Evolutionary conservation across 192 early-diverging fungal species (phyloP), one percentile per base, ranked within the genome.

Genomic region (Podila minutissima): DNA sequence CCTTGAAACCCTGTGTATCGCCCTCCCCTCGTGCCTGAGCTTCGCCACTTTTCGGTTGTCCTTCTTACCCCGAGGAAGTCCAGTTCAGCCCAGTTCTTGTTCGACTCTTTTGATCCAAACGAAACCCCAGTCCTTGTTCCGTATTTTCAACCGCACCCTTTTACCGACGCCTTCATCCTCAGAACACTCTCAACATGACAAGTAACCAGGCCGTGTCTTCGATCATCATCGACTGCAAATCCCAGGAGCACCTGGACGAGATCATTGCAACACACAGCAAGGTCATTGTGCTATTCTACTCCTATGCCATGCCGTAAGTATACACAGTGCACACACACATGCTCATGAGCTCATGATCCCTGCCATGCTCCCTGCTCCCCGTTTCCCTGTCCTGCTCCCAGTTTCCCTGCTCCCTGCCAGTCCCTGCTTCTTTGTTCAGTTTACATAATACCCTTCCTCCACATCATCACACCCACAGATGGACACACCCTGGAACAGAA

Each of bases 291-390:
- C 66, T 79, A 20, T 79, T 67, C 65, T 79, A 79, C 66, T 71
- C 69, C 60, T 79, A 79, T 51, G 75, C 75, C 29, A 79, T 79
- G 75, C 75, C 75, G 75, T 79, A 79, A 79, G 75, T 79, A 53
- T n/a, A 17, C 33, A 33, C 6, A 7, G 33, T 11, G 9, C 35
- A 37, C 10, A 35, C 33, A 35, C 33, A 35, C 6, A 35, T 35
- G 5, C 5, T 3, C 19, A 50, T 6, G 4, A 4, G 17, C 19
- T 22, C n/a, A 17, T 53, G 19, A 53, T 53, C 50, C 50, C 50
- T 8, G 13, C 8, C 49, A 3, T 7, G 8, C 13, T 33, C 33
- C 33, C 3, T 33, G 33, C 35, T 37, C 35, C 10, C 35, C 1
- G 29, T 29, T 29, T 29, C 29, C 3, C 29, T 8, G 13, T 51